Evolutionary conservation across 2,329 filamentous ascomycete species (phyloP), one percentile per base, ranked within the genome.

Genomic region (Chlorencoelia australis): DNA sequence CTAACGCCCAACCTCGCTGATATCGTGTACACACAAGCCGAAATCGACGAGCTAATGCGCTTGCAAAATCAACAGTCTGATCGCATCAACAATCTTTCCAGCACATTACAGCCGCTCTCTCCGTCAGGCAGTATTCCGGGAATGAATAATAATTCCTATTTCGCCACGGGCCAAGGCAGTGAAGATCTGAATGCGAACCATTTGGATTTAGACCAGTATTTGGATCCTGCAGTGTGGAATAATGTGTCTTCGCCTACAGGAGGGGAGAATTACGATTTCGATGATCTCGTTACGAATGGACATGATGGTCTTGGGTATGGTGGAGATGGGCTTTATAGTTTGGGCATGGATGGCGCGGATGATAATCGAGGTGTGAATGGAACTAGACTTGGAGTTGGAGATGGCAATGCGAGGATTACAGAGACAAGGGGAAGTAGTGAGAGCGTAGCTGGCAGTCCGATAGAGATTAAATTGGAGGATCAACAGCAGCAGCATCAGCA

Each of bases 111-210:
- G 5, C 87, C 87, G 0, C 68, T 94, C 9, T 88, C 80, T 51
- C 87, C 87, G 0, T 83, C 75, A 0, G 86, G 85, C 4, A 71
- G 73, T 11, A 83, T 94, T 22, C 82, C 85, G 1, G 83, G 83
- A 4, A 58, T 91, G 2, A 67, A 70, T 3, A 58, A 53, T 7
- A 48, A 51, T 18, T 44, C 45, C 10, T 60, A 58, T 36, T 57
- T 56, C 29, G n/a, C n/a, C n/a, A 48, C 51, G 13, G 53, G 51
- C 2, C 29, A 42, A 15, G 44, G 44, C n/a, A 20, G 21, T 56
- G 58, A 44, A 61, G 63, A 50, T 52, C 62, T 39, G 41, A 53
- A 22, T 46, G 54, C 8, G 59, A 56, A 48, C 48, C 57, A 59
- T 22, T 54, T 68, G 10, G 69, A 73, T 37, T 54, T 72, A 5